These are phyloP conservation scores for Marchantia paleacea DNA, from an alignment of 225 moss, liverwort and hornwort species.

Conservation along the genomic window DNA sequence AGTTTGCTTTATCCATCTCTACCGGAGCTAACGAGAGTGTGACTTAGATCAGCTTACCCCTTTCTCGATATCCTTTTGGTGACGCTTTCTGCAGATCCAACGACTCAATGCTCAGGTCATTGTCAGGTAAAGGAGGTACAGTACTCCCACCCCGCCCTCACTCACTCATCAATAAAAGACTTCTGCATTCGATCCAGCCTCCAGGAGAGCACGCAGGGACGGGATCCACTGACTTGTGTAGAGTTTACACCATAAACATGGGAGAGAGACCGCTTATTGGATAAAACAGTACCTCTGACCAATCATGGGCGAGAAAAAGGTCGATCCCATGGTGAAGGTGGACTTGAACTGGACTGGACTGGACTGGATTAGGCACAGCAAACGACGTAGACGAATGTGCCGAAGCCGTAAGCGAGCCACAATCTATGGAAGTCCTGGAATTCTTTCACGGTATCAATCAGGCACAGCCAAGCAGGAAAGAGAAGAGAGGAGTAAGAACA, in stretches of 20 bases:
- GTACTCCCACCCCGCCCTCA: not conserved
- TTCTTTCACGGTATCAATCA: not conserved
- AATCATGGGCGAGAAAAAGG: not conserved
- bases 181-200: not conserved
- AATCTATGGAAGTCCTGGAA: not conserved
- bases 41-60: not conserved
- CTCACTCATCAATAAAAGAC: too few relatives aligned
- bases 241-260: not conserved
- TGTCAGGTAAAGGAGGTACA: not conserved
- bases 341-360: too few relatives aligned
- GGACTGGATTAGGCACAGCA: not conserved
- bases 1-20: too few relatives aligned
- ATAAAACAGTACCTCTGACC: not conserved
- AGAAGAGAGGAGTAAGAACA: too few relatives aligned
- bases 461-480: not conserved
- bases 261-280: not conserved
- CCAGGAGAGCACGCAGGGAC: not conserved
- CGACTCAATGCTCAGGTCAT: not conserved
- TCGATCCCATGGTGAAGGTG: too few relatives aligned
- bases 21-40: too few relatives aligned
- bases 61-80: constrained; percentile 55
- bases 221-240: not conserved
- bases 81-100: constrained; percentile 42
- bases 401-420: not conserved
- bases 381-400: not conserved